A percentile compares a stretch with the other conserved stretches of the same genome.
These are phyloP conservation scores for Protostelium mycophagum DNA, from an alignment of 78 protist species.

Conservation along the genomic window DNA sequence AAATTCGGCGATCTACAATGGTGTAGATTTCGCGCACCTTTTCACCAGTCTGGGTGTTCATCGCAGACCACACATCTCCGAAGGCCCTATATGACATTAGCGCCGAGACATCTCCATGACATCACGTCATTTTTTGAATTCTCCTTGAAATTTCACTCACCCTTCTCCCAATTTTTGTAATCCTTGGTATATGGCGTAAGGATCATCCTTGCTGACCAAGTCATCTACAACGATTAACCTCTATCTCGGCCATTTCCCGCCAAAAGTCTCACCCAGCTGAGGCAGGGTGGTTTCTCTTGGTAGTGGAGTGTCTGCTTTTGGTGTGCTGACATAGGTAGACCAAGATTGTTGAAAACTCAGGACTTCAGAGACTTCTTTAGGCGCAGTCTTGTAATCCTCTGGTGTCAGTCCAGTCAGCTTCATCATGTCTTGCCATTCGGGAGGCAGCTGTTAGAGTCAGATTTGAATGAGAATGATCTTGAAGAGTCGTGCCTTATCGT, in stretches of 20 bases:
- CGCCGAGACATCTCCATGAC: no score
- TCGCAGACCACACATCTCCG: slow-evolving; percentile 66
- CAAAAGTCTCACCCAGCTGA: neutral
- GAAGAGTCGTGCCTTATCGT: no score
- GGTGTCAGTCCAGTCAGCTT: neutral
- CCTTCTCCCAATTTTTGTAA: slow-evolving; percentile 74
- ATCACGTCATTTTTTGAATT: no score
- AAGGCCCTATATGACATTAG: no score
- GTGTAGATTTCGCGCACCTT: slow-evolving; percentile 10
- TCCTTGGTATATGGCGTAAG: slow-evolving; percentile 45
- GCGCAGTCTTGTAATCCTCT: neutral
- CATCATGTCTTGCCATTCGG: neutral
- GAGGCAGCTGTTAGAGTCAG: neutral
- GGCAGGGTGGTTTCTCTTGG: neutral
- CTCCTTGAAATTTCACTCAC: no score
- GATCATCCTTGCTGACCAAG: slow-evolving; percentile 52
- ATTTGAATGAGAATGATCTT: no score
- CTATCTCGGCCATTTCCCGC: neutral
- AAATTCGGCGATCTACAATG: neutral
- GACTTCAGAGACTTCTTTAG: neutral
- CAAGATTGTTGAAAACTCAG: neutral
- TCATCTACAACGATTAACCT: slow-evolving; percentile 10
- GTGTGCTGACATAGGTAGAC: neutral
- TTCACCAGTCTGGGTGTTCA: slow-evolving; percentile 16
- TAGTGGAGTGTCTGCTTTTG: neutral